These are phyloP conservation scores for Macaranga tanarius DNA, from an alignment of 441 rosid genomes.

Conservation along the genomic window DNA sequence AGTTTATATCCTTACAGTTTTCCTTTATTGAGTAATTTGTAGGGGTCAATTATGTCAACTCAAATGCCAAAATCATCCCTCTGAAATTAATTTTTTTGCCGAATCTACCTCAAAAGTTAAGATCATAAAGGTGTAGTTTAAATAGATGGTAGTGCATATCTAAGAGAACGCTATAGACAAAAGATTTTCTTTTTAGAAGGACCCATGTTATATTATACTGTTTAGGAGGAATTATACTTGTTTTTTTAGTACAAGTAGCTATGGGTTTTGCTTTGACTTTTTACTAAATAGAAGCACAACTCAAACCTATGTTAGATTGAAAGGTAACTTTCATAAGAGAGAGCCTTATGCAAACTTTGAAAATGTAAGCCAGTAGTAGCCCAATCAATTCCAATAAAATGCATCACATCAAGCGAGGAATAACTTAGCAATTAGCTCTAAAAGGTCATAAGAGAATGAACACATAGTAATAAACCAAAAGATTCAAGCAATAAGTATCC, in stretches of 20 bases:
- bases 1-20: neutral
- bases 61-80: neutral
- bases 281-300: neutral
- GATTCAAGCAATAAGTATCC: neutral
- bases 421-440: conserved; percentile 5
- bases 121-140: neutral
- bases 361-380: neutral
- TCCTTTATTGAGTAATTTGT: neutral
- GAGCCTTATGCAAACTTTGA: neutral
- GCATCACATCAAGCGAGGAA: neutral
- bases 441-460: neutral
- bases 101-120: neutral
- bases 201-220: too few species aligned
- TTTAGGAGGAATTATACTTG: too few species aligned
- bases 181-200: too few species aligned
- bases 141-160: neutral
- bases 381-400: neutral
- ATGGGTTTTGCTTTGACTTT: neutral
- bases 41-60: neutral
- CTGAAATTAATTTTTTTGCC: too few species aligned
- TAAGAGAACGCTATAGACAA: too few species aligned
- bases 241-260: too few species aligned
- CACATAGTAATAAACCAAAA: neutral
- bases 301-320: neutral
- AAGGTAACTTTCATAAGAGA: too few species aligned